phyloP scores from a whole-genome alignment of 352 stramenopile species.

The Globisporangium ultimum region DNA sequence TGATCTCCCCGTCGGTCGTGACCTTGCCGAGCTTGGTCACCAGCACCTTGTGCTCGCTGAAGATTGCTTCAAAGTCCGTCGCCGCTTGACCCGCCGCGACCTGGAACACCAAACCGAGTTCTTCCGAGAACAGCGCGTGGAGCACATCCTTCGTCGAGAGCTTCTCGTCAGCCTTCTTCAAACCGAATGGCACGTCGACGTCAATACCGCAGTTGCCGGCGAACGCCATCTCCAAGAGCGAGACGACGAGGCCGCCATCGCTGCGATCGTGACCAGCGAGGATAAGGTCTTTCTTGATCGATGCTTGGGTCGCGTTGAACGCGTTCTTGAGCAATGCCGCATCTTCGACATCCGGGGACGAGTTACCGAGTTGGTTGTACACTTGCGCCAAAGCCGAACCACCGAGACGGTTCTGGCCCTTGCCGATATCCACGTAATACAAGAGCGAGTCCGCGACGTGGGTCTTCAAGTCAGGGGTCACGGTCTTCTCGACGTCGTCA shows the following conservation, averaged over 20 bases:
- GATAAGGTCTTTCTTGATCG: constrained; percentile 89
- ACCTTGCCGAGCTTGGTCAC: constrained; percentile 91
- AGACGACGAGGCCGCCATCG: constrained; percentile 96
- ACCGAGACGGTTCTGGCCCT: constrained; percentile 90
- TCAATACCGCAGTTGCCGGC: constrained; percentile 96
- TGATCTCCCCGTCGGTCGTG: constrained; percentile 81
- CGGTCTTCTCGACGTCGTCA: constrained; percentile 95
- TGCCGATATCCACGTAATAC: constrained; percentile 95
- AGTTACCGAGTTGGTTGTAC: constrained; percentile 83
- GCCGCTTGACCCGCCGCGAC: constrained; percentile 65
- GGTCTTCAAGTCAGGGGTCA: constrained; percentile 97
- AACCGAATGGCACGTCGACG: constrained; percentile 79
- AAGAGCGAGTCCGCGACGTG: constrained; percentile 74
- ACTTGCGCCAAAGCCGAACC: constrained; percentile 96
- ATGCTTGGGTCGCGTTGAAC: constrained; percentile 93
- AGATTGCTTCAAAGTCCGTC: constrained; percentile 83
- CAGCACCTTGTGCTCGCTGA: constrained; percentile 77
- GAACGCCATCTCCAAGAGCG: constrained; percentile 99
- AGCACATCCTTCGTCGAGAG: constrained; percentile 61
- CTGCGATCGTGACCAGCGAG: constrained; percentile 98
- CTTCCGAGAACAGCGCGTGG: constrained; percentile 94
- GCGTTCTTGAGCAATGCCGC: constrained; percentile 90
- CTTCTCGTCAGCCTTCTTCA: constrained; percentile 12
- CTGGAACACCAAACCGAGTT: constrained; percentile 97
- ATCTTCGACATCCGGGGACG: constrained; percentile 92